Evolutionary conservation across 2,329 filamentous ascomycete genomes (phyloP).

Genomic region (Drechslerella dactyloides): DNA sequence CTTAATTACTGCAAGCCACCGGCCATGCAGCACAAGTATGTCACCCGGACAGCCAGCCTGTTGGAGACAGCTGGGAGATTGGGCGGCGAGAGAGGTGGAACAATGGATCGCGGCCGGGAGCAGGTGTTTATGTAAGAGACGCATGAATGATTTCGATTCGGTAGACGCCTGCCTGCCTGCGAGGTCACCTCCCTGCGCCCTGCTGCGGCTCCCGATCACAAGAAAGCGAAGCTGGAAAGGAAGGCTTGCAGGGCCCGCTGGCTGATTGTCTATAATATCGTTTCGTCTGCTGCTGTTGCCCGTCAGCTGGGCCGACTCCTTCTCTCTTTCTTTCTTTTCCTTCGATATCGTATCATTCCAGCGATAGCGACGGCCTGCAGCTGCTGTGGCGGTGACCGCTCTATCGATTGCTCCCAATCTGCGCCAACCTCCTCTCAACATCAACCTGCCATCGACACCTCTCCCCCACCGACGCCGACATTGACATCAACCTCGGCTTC

Average conservation of each 20-base stretch:
- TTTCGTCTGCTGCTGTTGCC: background rate
- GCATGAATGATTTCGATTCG: constrained; percentile 13
- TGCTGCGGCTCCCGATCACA: constrained; percentile 21
- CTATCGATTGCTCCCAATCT: background rate
- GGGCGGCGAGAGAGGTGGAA: background rate
- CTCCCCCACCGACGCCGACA: background rate
- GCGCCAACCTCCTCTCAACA: background rate
- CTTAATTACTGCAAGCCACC: too few species aligned
- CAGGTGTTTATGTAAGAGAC: constrained; percentile 1
- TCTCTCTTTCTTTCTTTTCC: constrained; percentile 13
- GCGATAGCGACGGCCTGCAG: constrained; percentile 4
- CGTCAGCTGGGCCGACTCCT: background rate
- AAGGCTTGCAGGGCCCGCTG: background rate
- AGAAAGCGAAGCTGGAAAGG: background rate
- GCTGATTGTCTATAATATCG: background rate
- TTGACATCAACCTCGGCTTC: too few species aligned
- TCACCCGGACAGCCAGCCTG: background rate
- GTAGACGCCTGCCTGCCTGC: constrained; percentile 17
- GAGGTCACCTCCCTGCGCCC: constrained; percentile 9
- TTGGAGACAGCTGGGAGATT: background rate
- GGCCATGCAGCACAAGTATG: too few species aligned
- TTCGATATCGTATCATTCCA: constrained; percentile 12
- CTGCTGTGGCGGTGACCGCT: background rate
- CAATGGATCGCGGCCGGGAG: background rate
- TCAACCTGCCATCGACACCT: background rate